Base-by-base conservation (phyloP, 768 basidiomycete genomes). In the Tephrocybe sp. region DNA sequence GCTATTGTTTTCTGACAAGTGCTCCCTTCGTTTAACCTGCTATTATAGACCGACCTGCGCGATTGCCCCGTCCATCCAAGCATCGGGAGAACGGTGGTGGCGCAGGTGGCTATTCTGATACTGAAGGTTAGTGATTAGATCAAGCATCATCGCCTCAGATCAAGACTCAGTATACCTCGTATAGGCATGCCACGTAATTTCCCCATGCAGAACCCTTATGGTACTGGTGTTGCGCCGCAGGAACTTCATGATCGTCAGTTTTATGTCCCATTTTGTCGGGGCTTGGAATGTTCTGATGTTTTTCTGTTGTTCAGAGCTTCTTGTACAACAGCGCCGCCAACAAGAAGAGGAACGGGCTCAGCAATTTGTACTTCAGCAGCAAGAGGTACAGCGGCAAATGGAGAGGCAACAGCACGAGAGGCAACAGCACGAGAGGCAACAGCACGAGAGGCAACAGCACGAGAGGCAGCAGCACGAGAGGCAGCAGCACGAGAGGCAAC, bases 61-160 rank as follows among this genome's bases (percentile, higher is more conserved):
- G 24, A 3, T 27, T 21, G 5, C 16, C 49, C 18, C 51, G 41
- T 27, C 27, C 45, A 11, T 15, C 21, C n/a, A 49, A 43, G n/a
- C 16, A 30, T 23, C 29, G 13, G 21, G 45, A 24, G 10, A 18
- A 16, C 19, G 40, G n/a, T n/a, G n/a, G n/a, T n/a, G n/a, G 23
- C 30, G 45, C 9, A 15, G 50, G 39, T 19, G 47, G 43, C 16
- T 45, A 47, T 23, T 30, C 43, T 5, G 48, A 56, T 22, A 40
- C 51, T 2, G 38, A 38, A 34, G 51, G 55, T 50, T 47, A 4
- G 24, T 39, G 4, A 10, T 25, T n/a, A n/a, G n/a, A n/a, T n/a
- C n/a, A n/a, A n/a, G n/a, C n/a, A n/a, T 15, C 11, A 24, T 15
- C 29, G 13, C 5, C 16, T 31, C 13, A 34, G 13, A 37, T 40